Evolutionary conservation across 768 basidiomycete species (phyloP).

Genomic region (Nidula microcarpa): DNA sequence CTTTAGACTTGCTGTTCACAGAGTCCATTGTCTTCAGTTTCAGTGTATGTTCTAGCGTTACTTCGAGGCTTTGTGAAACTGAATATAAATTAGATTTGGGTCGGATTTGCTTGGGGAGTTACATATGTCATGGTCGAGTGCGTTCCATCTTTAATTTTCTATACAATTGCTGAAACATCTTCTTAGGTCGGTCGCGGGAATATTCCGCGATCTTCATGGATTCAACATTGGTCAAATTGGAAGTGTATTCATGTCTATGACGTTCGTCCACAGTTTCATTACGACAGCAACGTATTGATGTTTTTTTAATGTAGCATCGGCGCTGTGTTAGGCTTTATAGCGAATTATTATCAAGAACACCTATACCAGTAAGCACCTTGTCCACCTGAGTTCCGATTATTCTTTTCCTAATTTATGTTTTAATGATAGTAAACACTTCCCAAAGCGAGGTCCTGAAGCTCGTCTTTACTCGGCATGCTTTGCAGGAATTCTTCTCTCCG

Average conservation of each 20-base stretch:
- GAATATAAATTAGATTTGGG: conserved; percentile 48
- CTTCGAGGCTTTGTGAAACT: background rate
- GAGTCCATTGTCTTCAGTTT: conserved; percentile 77
- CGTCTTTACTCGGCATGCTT: conserved; percentile 56
- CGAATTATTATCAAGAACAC: conserved; percentile 44
- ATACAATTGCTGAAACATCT: background rate
- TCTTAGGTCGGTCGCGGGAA: conserved; percentile 49
- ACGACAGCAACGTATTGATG: background rate
- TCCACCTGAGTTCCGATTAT: background rate
- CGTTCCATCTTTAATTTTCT: conserved; percentile 7
- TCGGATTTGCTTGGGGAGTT: conserved; percentile 76
- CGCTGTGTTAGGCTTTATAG: conserved; percentile 42
- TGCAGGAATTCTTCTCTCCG: conserved; percentile 50
- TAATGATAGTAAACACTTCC: conserved; percentile 23
- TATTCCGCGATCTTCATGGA: conserved; percentile 52
- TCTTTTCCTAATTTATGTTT: background rate
- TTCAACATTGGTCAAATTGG: conserved; percentile 63
- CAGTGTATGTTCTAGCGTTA: conserved; percentile 44
- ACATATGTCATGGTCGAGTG: conserved; percentile 66
- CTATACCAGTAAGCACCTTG: conserved; percentile 39
- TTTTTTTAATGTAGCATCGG: conserved; percentile 42
- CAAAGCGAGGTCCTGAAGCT: conserved; percentile 48
- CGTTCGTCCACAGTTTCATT: conserved; percentile 31
- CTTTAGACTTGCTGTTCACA: conserved; percentile 57
- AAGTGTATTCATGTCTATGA: conserved; percentile 53